Percentiles rank a stretch among this genome's conserved stretches.
phyloP scores from a whole-genome alignment of 2,329 filamentous ascomycete genomes.

The Calonectria leucothoes region DNA sequence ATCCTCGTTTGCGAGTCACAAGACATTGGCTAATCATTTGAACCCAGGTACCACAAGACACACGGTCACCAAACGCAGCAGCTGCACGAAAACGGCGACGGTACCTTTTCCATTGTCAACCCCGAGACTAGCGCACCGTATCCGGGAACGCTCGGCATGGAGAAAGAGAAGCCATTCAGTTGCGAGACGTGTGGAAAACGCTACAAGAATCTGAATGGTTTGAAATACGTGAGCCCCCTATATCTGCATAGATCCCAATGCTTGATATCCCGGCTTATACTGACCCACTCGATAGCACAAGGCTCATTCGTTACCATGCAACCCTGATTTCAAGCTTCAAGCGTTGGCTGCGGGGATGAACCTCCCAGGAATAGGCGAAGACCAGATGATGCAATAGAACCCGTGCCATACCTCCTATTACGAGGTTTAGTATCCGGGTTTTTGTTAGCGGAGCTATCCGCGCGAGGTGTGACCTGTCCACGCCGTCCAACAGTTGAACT shows the following conservation, averaged over 20 bases:
- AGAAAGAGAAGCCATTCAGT: conserved; percentile 99
- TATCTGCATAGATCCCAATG: no score
- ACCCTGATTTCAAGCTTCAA: conserved; percentile 76
- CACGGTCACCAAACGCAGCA: conserved; percentile 98
- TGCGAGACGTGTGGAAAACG: conserved; percentile 97
- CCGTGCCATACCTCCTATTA: neutral
- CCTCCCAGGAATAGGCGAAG: conserved; percentile 58
- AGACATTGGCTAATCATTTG: conserved; percentile 25
- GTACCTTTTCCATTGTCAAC: conserved; percentile 98
- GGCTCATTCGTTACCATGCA: conserved; percentile 88
- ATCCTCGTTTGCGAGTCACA: neutral
- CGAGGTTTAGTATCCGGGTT: neutral
- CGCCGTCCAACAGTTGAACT: neutral
- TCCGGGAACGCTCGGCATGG: conserved; percentile 97
- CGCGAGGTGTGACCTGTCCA: conserved; percentile 1
- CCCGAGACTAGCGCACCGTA: conserved; percentile 95
- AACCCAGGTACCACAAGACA: conserved; percentile 73
- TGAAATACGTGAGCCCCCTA: conserved; percentile 81
- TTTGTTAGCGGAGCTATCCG: conserved; percentile 4
- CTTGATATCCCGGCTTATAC: conserved; percentile 18
- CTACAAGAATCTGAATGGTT: conserved; percentile 98
- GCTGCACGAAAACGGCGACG: conserved; percentile 95
- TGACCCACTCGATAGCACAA: conserved; percentile 68
- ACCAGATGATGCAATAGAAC: conserved; percentile 52
- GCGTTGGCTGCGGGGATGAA: conserved; percentile 58